phyloP scores from a whole-genome alignment of 371 early-diverging fungal species.

The Apophysomyces elegans region DNA sequence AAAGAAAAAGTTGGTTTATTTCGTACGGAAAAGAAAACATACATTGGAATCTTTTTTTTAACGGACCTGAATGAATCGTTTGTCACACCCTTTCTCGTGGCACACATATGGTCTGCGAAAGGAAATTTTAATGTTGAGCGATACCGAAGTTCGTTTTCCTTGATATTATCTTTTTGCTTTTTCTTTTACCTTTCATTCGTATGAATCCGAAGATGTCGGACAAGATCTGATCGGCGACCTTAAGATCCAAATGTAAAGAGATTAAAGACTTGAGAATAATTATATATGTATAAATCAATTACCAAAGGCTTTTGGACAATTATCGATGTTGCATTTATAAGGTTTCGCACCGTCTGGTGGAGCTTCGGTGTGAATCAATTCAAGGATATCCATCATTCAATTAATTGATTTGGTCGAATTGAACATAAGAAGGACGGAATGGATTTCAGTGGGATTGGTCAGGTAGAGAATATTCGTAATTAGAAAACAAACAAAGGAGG shows the following conservation, averaged over 20 bases:
- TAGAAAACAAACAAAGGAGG: not conserved
- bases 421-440: not conserved
- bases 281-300: not conserved
- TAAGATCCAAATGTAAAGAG: conserved; percentile 1
- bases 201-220: conserved; percentile 79
- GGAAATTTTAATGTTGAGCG: conserved; percentile 13
- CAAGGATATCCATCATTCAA: conserved; percentile 62
- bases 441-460: not conserved
- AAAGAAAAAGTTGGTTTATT: conserved; percentile 8
- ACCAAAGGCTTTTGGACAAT: conserved; percentile 42
- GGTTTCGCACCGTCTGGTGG: conserved; percentile 32
- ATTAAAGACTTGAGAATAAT: not conserved
- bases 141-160: conserved; percentile 14
- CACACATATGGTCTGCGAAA: conserved; percentile 67
- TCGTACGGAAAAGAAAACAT: conserved; percentile 15
- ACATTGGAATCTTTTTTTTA: not conserved
- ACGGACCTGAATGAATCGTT: conserved; percentile 72
- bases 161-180: not conserved
- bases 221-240: conserved; percentile 75
- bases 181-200: conserved; percentile 65
- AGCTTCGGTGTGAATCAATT: conserved; percentile 60
- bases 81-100: conserved; percentile 64
- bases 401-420: not conserved
- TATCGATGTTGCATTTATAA: conserved; percentile 34
- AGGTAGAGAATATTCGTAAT: not conserved